Conservation (phyloP, 441 rosid genomes). For the Codiaeum variegatum region DNA sequence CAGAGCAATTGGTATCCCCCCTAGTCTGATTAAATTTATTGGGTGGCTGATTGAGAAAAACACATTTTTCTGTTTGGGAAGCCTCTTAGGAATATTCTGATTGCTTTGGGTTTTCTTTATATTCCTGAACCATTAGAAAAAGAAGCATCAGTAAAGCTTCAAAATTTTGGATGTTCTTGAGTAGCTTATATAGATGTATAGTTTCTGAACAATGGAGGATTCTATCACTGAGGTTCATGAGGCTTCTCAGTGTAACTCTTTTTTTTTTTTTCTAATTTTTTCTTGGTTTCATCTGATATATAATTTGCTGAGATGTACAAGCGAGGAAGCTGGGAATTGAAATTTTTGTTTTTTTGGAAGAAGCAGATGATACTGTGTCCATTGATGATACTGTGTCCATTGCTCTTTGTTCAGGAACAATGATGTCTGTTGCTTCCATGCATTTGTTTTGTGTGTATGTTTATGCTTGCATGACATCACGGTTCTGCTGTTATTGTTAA, state of each 20-base stretch:
- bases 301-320: slow-evolving; percentile 2
- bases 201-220: slow-evolving; percentile 18
- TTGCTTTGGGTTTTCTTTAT: slow-evolving; percentile 8
- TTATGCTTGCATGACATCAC: not conserved
- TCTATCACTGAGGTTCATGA: slow-evolving; percentile 3
- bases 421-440: not conserved
- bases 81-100: no score
- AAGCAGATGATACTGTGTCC: not conserved
- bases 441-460: not conserved
- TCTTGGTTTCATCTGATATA: not conserved
- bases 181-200: slow-evolving; percentile 13
- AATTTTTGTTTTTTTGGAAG: not conserved
- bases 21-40: no score
- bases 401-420: not conserved
- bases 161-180: slow-evolving; percentile 38
- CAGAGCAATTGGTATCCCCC: no score
- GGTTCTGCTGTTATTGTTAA: not conserved
- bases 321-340: not conserved
- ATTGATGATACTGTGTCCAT: not conserved
- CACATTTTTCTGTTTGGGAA: no score
- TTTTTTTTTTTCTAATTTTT: not conserved
- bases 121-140: slow-evolving; percentile 15
- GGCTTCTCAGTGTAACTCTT: not conserved
- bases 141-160: slow-evolving; percentile 32
- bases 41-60: no score